Base-by-base conservation (phyloP, 208 protist genomes). In the Leptomonas seymouri region DNA sequence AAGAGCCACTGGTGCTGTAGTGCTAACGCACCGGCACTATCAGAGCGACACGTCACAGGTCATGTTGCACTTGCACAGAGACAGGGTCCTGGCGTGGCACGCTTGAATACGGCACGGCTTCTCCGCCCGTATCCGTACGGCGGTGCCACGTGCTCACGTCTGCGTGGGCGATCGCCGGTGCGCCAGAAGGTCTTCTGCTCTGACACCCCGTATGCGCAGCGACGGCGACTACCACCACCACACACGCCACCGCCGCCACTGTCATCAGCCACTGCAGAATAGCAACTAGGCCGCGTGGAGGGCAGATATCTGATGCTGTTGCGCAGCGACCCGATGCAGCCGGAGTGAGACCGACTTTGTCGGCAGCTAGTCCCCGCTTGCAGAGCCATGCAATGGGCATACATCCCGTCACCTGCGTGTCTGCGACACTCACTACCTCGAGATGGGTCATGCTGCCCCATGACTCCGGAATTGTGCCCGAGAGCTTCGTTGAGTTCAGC, bases 351-450 rank as follows among this genome's bases (percentile, higher is more conserved):
- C 60, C 60, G 42, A 53, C 27, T 8, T 21, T 44, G 44, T 0
- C 16, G 28, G 23, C 36, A 6, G 14, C 53, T 16, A 64, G 58
- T 3, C 34, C 9, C 23, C 42, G 23, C 4, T 39, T 12, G 31
- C 46, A 55, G 14, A 53, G 28, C 60, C 60, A 65, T 31, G 23
- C 31, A 4, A 34, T 55, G 20, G 60, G 60, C 44, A 55, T 18
- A 30, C 60, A 65, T 1, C 60, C 60, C 9, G 30, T 45, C 27
- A 65, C 3, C 60, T 55, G 46, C 31, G 46, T 65, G 46, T 44
- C 25, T 8, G 28, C 25, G n/a, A 65, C 25, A 31, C 25, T 42
- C 31, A 55, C 46, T 15, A 2, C 31, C 15, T 7, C 14, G 2
- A 65, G 15, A 12, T 28, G 0, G 9, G 46, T 55, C 60, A 55